Conservation (phyloP, 805 yeast species). For the Wickerhamomyces alni region DNA sequence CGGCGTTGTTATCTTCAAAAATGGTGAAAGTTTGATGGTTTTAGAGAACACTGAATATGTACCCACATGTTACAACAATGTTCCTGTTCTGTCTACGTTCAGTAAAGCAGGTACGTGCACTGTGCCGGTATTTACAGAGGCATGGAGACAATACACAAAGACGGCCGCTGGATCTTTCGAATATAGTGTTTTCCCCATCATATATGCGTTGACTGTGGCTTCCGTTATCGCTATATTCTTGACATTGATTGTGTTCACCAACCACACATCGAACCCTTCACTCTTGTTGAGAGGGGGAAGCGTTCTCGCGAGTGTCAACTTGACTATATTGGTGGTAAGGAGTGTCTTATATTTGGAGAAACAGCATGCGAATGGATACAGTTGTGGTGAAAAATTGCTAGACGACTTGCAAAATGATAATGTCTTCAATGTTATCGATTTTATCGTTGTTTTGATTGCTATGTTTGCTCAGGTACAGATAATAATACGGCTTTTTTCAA, state of each 20-base stretch:
- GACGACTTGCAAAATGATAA: constrained; percentile 36
- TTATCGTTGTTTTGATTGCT: constrained; percentile 49
- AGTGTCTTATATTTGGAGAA: constrained; percentile 38
- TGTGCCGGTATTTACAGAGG: constrained; percentile 37
- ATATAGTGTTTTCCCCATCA: constrained; percentile 54
- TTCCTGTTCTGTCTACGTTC: constrained; percentile 26
- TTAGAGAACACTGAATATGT: constrained; percentile 19
- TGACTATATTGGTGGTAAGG: constrained; percentile 43
- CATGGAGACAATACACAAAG: constrained; percentile 44
- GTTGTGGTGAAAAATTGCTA: constrained; percentile 38
- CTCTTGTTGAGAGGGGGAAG: constrained; percentile 44
- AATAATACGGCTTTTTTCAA: constrained; percentile 57
- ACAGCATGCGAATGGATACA: constrained; percentile 38
- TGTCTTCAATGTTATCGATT: constrained; percentile 49
- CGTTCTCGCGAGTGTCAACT: constrained; percentile 46
- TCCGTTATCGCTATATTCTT: constrained; percentile 59
- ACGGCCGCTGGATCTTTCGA: constrained; percentile 39
- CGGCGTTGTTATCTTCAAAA: constrained; percentile 27
- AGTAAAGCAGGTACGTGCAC: constrained; percentile 20
- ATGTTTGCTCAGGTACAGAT: constrained; percentile 70
- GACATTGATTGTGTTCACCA: constrained; percentile 59
- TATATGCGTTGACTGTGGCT: constrained; percentile 57
- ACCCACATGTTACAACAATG: constrained; percentile 26
- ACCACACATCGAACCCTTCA: constrained; percentile 59
- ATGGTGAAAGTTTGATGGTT: constrained; percentile 10